A percentile compares a stretch with the other conserved stretches of the same genome.
Conservation (phyloP, 78 protist species). For the Emiliania huxleyi region DNA sequence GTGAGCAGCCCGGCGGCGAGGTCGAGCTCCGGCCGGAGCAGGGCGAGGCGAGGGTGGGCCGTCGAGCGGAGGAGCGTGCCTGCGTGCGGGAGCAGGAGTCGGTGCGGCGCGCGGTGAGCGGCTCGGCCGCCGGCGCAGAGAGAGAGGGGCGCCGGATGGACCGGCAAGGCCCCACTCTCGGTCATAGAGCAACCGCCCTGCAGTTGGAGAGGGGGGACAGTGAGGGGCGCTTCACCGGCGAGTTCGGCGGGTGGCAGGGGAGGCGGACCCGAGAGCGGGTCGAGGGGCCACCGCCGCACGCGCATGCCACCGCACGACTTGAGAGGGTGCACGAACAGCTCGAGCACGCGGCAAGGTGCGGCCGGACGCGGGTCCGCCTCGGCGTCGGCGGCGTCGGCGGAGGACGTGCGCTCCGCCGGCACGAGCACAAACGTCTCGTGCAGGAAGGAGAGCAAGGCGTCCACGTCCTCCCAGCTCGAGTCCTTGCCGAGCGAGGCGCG, state of each 20-base stretch:
- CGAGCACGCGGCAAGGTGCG: background rate
- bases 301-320: slow-evolving; percentile 64
- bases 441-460: slow-evolving; percentile 27
- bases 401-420: background rate
- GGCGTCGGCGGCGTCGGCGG: too few species aligned
- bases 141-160: slow-evolving; percentile 49
- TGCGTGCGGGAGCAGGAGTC: too few species aligned
- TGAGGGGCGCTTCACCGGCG: too few species aligned
- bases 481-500: slow-evolving; percentile 67
- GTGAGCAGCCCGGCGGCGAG: background rate
- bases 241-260: too few species aligned
- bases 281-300: slow-evolving; percentile 58
- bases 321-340: slow-evolving; percentile 66
- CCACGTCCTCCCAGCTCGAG: slow-evolving; percentile 56
- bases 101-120: too few species aligned
- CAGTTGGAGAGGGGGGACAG: too few species aligned
- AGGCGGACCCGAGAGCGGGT: too few species aligned
- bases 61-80: slow-evolving; percentile 53
- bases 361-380: background rate
- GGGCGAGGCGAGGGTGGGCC: slow-evolving; percentile 42
- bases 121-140: too few species aligned
- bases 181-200: slow-evolving; percentile 47
- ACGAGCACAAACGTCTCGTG: background rate
- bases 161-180: slow-evolving; percentile 77
- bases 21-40: slow-evolving; percentile 9